Percentiles rank a stretch among this genome's conserved stretches.
Conservation (phyloP, 2,329 filamentous ascomycete species). For the Pleurostoma richardsiae region DNA sequence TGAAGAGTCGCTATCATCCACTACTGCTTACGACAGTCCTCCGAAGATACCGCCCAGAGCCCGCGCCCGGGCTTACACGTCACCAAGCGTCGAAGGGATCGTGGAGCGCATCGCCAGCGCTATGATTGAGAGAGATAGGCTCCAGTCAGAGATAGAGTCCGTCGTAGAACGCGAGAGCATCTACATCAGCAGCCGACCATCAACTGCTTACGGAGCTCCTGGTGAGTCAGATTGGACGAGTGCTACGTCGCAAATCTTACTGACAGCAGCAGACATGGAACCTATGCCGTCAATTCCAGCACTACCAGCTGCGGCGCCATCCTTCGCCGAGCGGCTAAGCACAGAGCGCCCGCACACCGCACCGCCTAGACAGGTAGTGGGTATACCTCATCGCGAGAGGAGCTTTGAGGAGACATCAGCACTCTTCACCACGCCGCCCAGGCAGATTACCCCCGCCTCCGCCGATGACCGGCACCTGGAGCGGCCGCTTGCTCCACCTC, state of each 20-base stretch:
- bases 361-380: slow-evolving; percentile 26
- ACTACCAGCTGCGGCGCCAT: slow-evolving; percentile 50
- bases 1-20: slow-evolving; percentile 24
- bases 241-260: slow-evolving; percentile 1
- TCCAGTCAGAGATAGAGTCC: slow-evolving; percentile 56
- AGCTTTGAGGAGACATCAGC: slow-evolving; percentile 22
- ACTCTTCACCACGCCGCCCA: background rate
- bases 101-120: slow-evolving; percentile 51
- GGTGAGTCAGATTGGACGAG: slow-evolving; percentile 14
- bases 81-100: slow-evolving; percentile 44
- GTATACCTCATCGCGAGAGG: slow-evolving; percentile 23
- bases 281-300: slow-evolving; percentile 53
- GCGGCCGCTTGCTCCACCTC: slow-evolving; percentile 44
- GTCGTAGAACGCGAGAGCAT: slow-evolving; percentile 56
- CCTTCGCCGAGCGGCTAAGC: slow-evolving; percentile 51
- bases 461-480: slow-evolving; percentile 22
- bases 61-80: slow-evolving; percentile 36
- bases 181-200: slow-evolving; percentile 47
- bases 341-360: slow-evolving; percentile 34
- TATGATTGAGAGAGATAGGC: slow-evolving; percentile 52
- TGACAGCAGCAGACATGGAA: slow-evolving; percentile 31
- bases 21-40: slow-evolving; percentile 22
- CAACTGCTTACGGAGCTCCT: slow-evolving; percentile 39
- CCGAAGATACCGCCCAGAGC: slow-evolving; percentile 39
- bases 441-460: slow-evolving; percentile 8